These are phyloP conservation scores for Fennellomyces sp. DNA, from an alignment of 371 early-diverging fungal genomes.

Conservation along the genomic window DNA sequence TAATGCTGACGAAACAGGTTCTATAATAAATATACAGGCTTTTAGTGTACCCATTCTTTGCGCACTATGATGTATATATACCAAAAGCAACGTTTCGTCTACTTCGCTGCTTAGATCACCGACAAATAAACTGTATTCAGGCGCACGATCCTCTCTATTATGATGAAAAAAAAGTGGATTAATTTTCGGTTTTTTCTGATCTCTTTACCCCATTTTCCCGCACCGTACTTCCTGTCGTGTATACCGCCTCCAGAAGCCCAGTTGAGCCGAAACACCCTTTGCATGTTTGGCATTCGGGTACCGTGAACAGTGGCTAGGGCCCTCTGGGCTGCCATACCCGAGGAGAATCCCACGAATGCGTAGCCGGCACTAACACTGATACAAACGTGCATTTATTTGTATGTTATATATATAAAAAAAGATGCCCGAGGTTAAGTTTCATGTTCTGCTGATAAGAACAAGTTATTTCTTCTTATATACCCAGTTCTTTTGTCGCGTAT, in stretches of 20 bases:
- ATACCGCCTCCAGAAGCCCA: constrained; percentile 63
- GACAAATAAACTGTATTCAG: constrained; percentile 86
- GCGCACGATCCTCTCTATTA: constrained; percentile 57
- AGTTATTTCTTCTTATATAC: constrained; percentile 29
- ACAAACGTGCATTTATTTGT: constrained; percentile 6
- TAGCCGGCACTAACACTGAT: constrained; percentile 66
- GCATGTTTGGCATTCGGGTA: constrained; percentile 78
- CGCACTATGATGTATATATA: constrained; percentile 26
- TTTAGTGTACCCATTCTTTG: background rate
- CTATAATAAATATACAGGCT: constrained; percentile 52
- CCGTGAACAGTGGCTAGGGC: constrained; percentile 67
- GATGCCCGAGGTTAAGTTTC: background rate
- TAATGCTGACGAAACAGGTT: constrained; percentile 65
- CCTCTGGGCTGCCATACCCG: constrained; percentile 32
- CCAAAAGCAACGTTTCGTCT: constrained; percentile 73
- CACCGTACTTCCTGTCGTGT: constrained; percentile 41
- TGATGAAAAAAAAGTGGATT: background rate
- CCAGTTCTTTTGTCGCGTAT: constrained; percentile 81
- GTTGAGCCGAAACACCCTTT: constrained; percentile 84
- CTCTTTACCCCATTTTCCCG: background rate
- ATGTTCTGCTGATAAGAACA: background rate
- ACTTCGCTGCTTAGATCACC: constrained; percentile 84
- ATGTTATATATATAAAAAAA: background rate
- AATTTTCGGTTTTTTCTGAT: background rate
- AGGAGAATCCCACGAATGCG: constrained; percentile 76